Base-by-base conservation (phyloP, 2,329 filamentous ascomycete species). In the Clonostachys chloroleuca region DNA sequence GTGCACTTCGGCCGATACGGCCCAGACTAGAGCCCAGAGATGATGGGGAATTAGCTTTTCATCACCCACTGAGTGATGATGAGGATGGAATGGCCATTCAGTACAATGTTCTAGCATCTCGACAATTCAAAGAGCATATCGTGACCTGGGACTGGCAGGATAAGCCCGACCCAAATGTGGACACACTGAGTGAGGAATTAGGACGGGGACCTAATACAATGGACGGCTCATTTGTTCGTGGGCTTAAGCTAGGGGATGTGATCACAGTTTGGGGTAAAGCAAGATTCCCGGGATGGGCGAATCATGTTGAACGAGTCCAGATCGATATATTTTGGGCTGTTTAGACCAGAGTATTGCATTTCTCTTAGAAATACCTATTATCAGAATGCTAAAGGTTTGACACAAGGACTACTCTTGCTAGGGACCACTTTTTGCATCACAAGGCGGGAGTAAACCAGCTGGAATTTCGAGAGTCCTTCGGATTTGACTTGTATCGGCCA, bases 191-290 rank as follows among this genome's bases (percentile, higher is more conserved):
- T 2, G 60, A 60, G 1, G 54, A 63, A 2, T 18, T 58, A 3
- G 82, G 81, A 0, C 69, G 80, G 1, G 81, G 81, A 2, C 58
- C 56, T 17, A 70, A 57, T 5, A 80, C 77, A 1, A 74, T 65
- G 0, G 70, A 74, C 45, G 82, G 82, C 2, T 62, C 72, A 36
- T 84, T 82, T 58, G 73, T 86, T 34, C 72, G 75, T 14, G 67
- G 63, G 42, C 56, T 86, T 52, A 74, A 71, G 52, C 52, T 81
- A n/a, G 82, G 82, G 1, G 82, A 86, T 53, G 73, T 81, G 16
- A 63, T 85, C 12, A 84, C 80, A 0, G 56, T 85, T 2, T 85
- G 81, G 81, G 80, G 66, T 1, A 81, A 77, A 60, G 72, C 78
- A 3, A 71, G 81, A 49, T 84, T 80, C 47, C 60, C 57, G 0